Base-by-base conservation (phyloP, 2,329 filamentous ascomycete genomes). In the Claviceps africana region DNA sequence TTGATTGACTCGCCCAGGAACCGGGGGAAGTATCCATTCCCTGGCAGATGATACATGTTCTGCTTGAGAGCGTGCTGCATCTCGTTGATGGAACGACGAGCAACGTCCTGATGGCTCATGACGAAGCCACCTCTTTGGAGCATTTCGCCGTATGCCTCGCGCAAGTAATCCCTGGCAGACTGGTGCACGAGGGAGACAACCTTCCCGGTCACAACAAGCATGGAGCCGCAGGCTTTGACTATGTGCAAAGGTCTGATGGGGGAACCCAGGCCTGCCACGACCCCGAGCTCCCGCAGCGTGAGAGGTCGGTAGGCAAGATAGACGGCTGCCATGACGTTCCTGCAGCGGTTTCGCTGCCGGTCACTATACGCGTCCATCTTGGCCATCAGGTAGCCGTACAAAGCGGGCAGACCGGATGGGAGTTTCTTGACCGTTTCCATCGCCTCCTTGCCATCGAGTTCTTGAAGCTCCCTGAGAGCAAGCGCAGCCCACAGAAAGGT, bases 121-220 rank as follows among this genome's bases (percentile, higher is more conserved):
- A 51, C 39, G 6, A 52, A 37, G 1, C 66, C 62, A 40, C 47
- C 28, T 40, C 15, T 62, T 62, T 51, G 69, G 65, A 15, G 70
- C 56, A n/a, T 56, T 47, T n/a, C 51, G 10, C 17, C 39, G 44
- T 53, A 55, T 55, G 2, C 59, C 47, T 28, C 55, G 21, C 6
- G 53, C 3, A 73, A 48, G 55, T 61, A 71, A 35, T 74, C 71
- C 49, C 72, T 71, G 3, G 67, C 71, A 9, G 70, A 73, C 52
- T 72, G 66, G 52, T 75, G 70, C 0, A 73, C 60, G 46, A 73
- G 66, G 39, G 62, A 68, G 11, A 73, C 52, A 0, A 31, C 57
- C 2, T 31, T 55, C 0, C 65, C 55, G 33, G 58, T 59, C 19
- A 68, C 28, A 1, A 63, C 67, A 1, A 73, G 60, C 44, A 64